Conservation (phyloP, 2,329 filamentous ascomycete genomes). For the Fusarium pseudonygamai region DNA sequence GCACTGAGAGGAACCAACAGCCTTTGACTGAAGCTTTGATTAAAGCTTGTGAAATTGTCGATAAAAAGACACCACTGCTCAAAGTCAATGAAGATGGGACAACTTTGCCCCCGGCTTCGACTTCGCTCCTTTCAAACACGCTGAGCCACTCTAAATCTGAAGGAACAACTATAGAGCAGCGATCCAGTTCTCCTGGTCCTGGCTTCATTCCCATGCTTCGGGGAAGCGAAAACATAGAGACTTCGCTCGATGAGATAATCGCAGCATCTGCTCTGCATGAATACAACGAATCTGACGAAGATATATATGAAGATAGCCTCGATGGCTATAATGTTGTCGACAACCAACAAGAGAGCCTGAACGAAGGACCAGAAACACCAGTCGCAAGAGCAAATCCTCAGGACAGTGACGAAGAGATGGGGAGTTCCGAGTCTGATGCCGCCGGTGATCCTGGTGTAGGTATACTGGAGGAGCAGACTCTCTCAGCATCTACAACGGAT, state of each 20-base stretch:
- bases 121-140: background rate
- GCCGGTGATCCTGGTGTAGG: background rate
- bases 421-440: too few species aligned
- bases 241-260: background rate
- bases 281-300: background rate
- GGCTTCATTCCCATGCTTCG: background rate
- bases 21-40: background rate
- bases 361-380: background rate
- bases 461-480: background rate
- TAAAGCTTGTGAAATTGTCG: background rate
- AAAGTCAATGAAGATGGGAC: background rate
- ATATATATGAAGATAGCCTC: background rate
- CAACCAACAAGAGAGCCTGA: background rate
- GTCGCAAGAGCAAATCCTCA: background rate
- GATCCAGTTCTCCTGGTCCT: background rate
- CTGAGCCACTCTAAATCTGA: background rate
- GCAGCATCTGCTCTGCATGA: too few species aligned
- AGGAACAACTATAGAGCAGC: background rate
- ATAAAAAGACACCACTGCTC: background rate
- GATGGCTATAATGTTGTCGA: background rate
- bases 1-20: background rate
- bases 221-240: background rate
- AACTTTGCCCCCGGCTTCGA: background rate
- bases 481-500: background rate
- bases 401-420: constrained; percentile 2